Percentiles rank a stretch among this genome's conserved stretches.
Evolutionary conservation across 2,329 filamentous ascomycete genomes (phyloP).

Genomic region (Penicillium paneum): DNA sequence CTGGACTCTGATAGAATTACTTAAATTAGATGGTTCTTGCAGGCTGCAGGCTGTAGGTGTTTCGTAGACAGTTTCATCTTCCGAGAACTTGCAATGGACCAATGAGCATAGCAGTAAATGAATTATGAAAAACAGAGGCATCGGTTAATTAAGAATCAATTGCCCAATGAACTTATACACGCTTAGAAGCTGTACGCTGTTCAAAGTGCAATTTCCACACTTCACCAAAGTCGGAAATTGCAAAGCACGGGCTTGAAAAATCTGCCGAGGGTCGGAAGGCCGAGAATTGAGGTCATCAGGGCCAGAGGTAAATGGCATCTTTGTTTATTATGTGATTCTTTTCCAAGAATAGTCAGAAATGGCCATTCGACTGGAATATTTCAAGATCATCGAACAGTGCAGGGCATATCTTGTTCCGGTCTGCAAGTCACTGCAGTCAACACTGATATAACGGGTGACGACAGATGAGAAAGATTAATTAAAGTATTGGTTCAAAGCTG

Average conservation of each 20-base stretch:
- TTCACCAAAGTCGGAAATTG: neutral
- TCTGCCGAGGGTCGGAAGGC: neutral
- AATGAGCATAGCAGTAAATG: neutral
- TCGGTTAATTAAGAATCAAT: neutral
- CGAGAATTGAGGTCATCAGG: neutral
- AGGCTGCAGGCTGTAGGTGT: constrained; percentile 1
- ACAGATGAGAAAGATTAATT: constrained; percentile 4
- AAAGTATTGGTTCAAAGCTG: neutral
- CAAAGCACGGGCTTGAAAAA: neutral
- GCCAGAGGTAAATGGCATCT: neutral
- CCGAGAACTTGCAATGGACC: neutral
- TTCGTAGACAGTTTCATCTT: constrained; percentile 7
- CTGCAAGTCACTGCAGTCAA: constrained; percentile 12
- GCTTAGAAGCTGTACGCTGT: neutral
- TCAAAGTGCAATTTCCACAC: neutral
- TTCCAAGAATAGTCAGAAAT: neutral
- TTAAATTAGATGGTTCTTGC: neutral
- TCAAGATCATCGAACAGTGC: constrained; percentile 1
- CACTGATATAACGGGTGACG: constrained; percentile 13
- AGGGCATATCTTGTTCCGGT: constrained; percentile 6
- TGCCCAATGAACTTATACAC: neutral
- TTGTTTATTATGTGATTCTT: neutral
- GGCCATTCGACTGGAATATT: neutral
- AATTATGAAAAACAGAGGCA: neutral
- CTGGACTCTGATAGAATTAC: neutral